Percentiles rank a stretch among this genome's conserved stretches.
phyloP scores from a whole-genome alignment of 345 rosid genomes.

The Lepidium africanum region DNA sequence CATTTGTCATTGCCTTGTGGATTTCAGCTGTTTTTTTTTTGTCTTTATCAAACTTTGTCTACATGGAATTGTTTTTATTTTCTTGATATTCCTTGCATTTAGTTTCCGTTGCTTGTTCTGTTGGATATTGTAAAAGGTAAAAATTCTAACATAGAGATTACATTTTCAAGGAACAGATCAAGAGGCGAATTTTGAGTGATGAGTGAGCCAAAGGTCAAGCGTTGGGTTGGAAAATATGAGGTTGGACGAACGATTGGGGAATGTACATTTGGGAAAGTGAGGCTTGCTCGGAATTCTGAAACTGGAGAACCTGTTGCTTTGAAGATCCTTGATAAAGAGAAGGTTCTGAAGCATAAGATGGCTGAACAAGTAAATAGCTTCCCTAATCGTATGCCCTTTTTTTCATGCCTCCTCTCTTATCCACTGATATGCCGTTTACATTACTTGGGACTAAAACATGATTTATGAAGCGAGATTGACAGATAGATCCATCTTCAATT shows the following conservation, averaged over 20 bases:
- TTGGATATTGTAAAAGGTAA: background rate
- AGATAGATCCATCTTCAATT: background rate
- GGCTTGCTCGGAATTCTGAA: slow-evolving; percentile 58
- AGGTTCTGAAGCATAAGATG: slow-evolving; percentile 78
- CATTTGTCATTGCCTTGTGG: background rate
- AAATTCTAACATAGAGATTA: background rate
- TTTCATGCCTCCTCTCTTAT: background rate
- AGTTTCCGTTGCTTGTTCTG: background rate
- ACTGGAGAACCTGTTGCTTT: slow-evolving; percentile 74
- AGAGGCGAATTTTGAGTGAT: slow-evolving; percentile 1
- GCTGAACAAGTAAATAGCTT: slow-evolving; percentile 55
- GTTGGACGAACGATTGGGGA: slow-evolving; percentile 75
- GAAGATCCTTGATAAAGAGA: slow-evolving; percentile 86
- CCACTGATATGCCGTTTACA: background rate
- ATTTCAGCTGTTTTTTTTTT: background rate
- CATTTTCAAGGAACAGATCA: background rate
- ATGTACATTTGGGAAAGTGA: slow-evolving; percentile 77
- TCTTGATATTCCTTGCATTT: background rate
- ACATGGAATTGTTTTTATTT: too few species aligned
- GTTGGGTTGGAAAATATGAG: slow-evolving; percentile 91
- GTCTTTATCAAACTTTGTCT: background rate
- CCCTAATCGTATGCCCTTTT: background rate
- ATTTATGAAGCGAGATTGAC: background rate
- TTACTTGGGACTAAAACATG: background rate
- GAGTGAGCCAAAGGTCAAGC: slow-evolving; percentile 44